These are phyloP conservation scores for Cucumis sativus DNA, from an alignment of 306 rosid genomes.

Conservation along the genomic window Cucumber_9930_V3 NC_026656.2:4162001-4162500, in stretches of 20 bases:
- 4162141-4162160: no score
- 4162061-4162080: background rate
- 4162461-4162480: constrained; percentile 26
- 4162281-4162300: no score
- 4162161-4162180: no score
- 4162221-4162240: no score
- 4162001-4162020: background rate
- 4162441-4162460: constrained; percentile 19
- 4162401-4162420: background rate
- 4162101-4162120: background rate
- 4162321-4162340: no score
- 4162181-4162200: no score
- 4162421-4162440: background rate
- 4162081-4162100: background rate
- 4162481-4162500: constrained; percentile 39
- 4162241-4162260: no score
- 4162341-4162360: no score
- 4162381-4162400: background rate
- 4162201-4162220: no score
- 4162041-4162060: background rate
- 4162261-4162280: no score
- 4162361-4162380: no score
- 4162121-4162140: background rate
- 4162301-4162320: no score
- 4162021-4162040: background rate